A percentile compares a stretch with the other conserved stretches of the same genome.
Conservation (phyloP, 2,329 filamentous ascomycete species). For the Aspergillus pseudoviridinutans region DNA sequence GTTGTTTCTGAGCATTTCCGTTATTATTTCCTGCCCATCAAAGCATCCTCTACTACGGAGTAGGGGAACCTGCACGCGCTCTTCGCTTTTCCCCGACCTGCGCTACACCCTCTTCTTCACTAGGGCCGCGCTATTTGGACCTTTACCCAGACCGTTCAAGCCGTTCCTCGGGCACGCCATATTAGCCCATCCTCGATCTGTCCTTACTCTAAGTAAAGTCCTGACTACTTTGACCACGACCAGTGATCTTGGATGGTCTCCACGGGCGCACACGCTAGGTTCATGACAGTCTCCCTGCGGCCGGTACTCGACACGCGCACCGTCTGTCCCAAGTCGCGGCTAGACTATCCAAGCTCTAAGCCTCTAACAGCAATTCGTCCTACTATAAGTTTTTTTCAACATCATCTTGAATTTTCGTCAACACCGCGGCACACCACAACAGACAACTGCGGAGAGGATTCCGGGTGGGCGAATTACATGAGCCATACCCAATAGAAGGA, state of each 20-base stretch:
- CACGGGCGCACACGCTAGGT: conserved; percentile 33
- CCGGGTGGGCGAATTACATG: conserved; percentile 1
- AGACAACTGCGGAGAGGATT: conserved; percentile 6
- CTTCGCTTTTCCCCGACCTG: conserved; percentile 31
- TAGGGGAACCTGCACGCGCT: conserved; percentile 23
- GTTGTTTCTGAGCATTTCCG: neutral
- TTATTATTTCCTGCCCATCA: conserved; percentile 1
- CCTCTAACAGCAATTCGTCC: conserved; percentile 11
- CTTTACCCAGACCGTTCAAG: conserved; percentile 24
- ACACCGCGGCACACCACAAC: conserved; percentile 12
- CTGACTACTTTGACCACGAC: conserved; percentile 15
- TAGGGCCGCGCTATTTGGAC: conserved; percentile 26
- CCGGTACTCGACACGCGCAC: conserved; percentile 20
- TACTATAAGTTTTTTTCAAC: conserved; percentile 18
- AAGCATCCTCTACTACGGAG: conserved; percentile 6
- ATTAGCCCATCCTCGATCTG: conserved; percentile 16
- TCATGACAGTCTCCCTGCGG: conserved; percentile 22
- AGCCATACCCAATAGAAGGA: conserved; percentile 7
- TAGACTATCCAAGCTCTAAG: conserved; percentile 32
- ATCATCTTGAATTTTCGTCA: conserved; percentile 6
- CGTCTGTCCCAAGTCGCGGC: conserved; percentile 30
- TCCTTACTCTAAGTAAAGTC: conserved; percentile 5
- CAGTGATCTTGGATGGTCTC: conserved; percentile 29
- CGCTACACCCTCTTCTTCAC: conserved; percentile 31
- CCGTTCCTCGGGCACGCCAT: conserved; percentile 34